Evolutionary conservation across 31 red algal genomes (phyloP).

Genomic region (Odonthalia washingtoniensis): DNA sequence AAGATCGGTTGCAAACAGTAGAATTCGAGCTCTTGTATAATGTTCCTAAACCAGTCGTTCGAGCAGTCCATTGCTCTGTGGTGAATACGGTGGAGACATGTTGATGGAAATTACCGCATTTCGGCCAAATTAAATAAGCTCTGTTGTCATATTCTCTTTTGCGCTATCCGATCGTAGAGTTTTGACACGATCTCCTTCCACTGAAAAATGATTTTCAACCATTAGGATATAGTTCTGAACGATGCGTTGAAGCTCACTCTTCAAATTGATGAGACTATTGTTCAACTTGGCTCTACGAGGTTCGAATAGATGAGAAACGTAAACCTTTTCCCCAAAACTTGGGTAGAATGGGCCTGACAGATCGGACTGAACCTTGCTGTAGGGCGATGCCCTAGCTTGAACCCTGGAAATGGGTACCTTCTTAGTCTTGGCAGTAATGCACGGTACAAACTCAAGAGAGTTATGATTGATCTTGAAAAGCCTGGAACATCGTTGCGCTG

Average conservation of each 20-base stretch:
- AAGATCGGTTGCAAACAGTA: constrained; percentile 38
- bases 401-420: too few relatives aligned
- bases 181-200: too few relatives aligned
- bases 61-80: constrained; percentile 40
- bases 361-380: constrained; percentile 6
- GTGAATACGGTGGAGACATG: constrained; percentile 17
- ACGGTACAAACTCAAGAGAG: too few relatives aligned
- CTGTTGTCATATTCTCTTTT: too few relatives aligned
- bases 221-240: constrained; percentile 1
- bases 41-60: constrained; percentile 59
- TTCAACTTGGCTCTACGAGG: not conserved
- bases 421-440: too few relatives aligned
- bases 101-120: not conserved
- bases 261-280: not conserved
- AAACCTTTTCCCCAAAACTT: not conserved
- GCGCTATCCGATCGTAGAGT: too few relatives aligned
- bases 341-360: constrained; percentile 1
- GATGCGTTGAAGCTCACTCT: not conserved
- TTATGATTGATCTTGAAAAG: too few relatives aligned
- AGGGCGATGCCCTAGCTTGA: too few relatives aligned
- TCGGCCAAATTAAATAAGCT: not conserved
- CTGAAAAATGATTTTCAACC: too few relatives aligned
- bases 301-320: not conserved
- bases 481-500: too few relatives aligned
- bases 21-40: constrained; percentile 38